Evolutionary conservation across 305 asterid genomes (phyloP).

Genomic region (Stenogyne calaminthoides): DNA sequence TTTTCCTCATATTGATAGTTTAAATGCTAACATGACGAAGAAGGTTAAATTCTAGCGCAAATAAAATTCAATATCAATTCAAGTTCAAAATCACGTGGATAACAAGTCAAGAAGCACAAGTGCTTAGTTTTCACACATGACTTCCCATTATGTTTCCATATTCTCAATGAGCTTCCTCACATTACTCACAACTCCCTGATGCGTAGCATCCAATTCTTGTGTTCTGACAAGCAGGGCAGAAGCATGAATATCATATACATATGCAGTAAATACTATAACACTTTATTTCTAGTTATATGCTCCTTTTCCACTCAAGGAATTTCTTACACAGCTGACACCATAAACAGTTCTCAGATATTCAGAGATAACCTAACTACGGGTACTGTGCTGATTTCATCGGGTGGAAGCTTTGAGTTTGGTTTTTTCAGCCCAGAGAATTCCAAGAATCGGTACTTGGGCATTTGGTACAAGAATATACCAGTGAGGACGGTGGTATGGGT

Average conservation of each 20-base stretch:
- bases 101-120: no score
- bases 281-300: neutral
- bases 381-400: conserved; percentile 37
- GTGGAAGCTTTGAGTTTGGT: conserved; percentile 40
- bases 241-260: neutral
- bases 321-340: conserved; percentile 26
- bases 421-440: no score
- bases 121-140: neutral
- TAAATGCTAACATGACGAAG: no score
- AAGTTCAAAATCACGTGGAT: no score
- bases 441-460: no score
- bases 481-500: no score
- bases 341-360: conserved; percentile 25
- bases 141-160: neutral
- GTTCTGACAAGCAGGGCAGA: neutral
- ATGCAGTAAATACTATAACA: neutral
- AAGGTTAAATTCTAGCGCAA: no score
- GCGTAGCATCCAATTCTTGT: neutral
- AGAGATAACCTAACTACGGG: conserved; percentile 27
- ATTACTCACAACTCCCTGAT: no score
- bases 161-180: no score
- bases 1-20: no score
- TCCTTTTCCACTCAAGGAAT: neutral
- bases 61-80: no score
- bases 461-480: no score